These are phyloP conservation scores for Alectoria sarmentosa DNA, from an alignment of 495 filamentous ascomycete species.

Conservation along the genomic window DNA sequence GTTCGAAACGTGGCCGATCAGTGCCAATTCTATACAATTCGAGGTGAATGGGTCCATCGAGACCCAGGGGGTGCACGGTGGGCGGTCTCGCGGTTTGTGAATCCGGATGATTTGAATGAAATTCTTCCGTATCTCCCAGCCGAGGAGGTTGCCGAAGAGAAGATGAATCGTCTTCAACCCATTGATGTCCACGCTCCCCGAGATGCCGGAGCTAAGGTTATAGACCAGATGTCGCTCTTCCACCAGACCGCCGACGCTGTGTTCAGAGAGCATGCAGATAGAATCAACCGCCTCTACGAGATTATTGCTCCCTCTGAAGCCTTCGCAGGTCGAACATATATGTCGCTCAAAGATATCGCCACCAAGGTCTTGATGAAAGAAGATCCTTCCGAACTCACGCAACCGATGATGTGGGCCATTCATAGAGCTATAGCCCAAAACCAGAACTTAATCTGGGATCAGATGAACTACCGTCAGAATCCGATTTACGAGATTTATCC, in stretches of 20 bases:
- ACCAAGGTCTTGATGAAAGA: constrained; percentile 40
- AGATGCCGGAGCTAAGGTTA: constrained; percentile 39
- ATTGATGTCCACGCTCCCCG: constrained; percentile 47
- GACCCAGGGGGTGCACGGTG: constrained; percentile 44
- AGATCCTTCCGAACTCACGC: constrained; percentile 37
- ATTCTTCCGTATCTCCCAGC: constrained; percentile 58
- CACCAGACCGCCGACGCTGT: constrained; percentile 41
- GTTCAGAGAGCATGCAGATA: constrained; percentile 37
- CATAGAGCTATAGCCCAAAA: constrained; percentile 54
- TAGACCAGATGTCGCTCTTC: constrained; percentile 49
- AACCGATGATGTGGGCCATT: constrained; percentile 57
- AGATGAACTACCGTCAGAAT: constrained; percentile 31
- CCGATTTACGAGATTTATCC: constrained; percentile 43
- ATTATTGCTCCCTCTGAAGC: constrained; percentile 27
- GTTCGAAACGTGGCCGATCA: constrained; percentile 54
- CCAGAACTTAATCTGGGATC: constrained; percentile 40
- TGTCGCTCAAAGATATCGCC: constrained; percentile 59
- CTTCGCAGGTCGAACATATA: constrained; percentile 40
- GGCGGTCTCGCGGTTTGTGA: constrained; percentile 56
- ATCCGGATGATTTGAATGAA: constrained; percentile 47
- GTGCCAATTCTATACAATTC: constrained; percentile 64
- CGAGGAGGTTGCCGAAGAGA: constrained; percentile 31
- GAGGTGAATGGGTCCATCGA: constrained; percentile 66
- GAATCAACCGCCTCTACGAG: constrained; percentile 35
- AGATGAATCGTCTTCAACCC: constrained; percentile 41